A percentile compares a stretch with the other conserved stretches of the same genome.
These are phyloP conservation scores for Cryomyces minteri DNA, from an alignment of 495 filamentous ascomycete genomes.

Conservation along the genomic window DNA sequence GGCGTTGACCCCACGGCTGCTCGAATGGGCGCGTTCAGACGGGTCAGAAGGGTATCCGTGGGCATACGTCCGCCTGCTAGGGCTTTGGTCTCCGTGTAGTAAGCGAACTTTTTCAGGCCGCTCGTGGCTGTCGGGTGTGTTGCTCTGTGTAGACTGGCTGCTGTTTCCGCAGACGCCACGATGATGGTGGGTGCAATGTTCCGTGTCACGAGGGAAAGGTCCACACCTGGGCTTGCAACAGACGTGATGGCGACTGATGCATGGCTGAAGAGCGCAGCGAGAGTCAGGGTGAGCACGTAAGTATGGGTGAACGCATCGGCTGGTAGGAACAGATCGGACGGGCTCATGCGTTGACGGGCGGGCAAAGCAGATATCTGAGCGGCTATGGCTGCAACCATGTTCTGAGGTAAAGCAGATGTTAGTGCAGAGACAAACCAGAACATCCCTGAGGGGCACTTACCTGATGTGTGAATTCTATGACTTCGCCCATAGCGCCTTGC, in stretches of 20 bases:
- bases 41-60: constrained; percentile 36
- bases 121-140: constrained; percentile 31
- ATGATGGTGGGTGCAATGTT: constrained; percentile 68
- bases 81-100: constrained; percentile 48
- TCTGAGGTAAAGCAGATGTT: constrained; percentile 24
- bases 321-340: constrained; percentile 71
- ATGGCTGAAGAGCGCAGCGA: constrained; percentile 69
- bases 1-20: constrained; percentile 45
- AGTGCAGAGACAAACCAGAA: background rate
- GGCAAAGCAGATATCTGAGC: constrained; percentile 63
- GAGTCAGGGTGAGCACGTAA: constrained; percentile 61
- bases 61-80: constrained; percentile 64
- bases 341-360: constrained; percentile 45
- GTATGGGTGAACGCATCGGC: constrained; percentile 63
- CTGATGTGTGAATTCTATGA: constrained; percentile 57
- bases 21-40: constrained; percentile 40
- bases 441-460: constrained; percentile 16
- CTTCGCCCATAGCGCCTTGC: constrained; percentile 32
- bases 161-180: constrained; percentile 56
- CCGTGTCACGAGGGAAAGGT: constrained; percentile 52
- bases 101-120: constrained; percentile 35
- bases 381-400: constrained; percentile 61
- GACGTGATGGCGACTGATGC: constrained; percentile 79
- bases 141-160: constrained; percentile 42
- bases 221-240: constrained; percentile 49